Evolutionary conservation across 1,139 yeast species (phyloP), one percentile per base, ranked within the genome.

Genomic region (Debaryomyces psychrophilus): DNA sequence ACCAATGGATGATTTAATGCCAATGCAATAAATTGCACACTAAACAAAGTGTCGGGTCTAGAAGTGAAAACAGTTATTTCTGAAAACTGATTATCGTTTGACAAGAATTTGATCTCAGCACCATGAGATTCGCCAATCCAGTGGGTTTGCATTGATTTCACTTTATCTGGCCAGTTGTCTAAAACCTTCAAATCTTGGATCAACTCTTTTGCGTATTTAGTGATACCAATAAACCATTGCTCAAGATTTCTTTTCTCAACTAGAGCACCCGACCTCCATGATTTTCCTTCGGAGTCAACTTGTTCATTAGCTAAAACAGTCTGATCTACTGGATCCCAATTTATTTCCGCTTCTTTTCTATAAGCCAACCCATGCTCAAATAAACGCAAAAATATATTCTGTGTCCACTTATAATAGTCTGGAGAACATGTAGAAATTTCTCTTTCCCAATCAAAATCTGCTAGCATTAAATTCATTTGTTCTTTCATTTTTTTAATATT

Each of bases 221-320:
- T 90, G 45, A 92, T 93, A 4, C 90, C 88, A 51, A 93, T 73
- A 59, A 93, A 93, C 99, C 99, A 93, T 61, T 93, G 99, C 49
- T 83, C 87, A 40, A 93, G 72, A 50, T 81, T 69, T 52, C 74
- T 77, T 64, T 89, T 90, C 62, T 93, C 97, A 0, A 92, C 99
- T 14, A 84, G 48, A 0, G 98, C 99, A 2, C 99, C 99, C 2
- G 97, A 90, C 64, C 99, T 79, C 99, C 99, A 93, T 0, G 97
- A 90, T 46, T 83, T 74, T 0, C 99, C 99, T 37, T 88, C 80
- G 1, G 86, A 66, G 62, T 93, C 99, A 3, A 93, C 98, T 63
- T 93, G 99, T 64, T 93, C 99, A 62, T 93, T 93, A 1, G 99
- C 99, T 50, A 93, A 71, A 1, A 93, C 99, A 0, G 99, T 93